phyloP scores from a whole-genome alignment of 345 rosid genomes.

The Citrus medica region DNA sequence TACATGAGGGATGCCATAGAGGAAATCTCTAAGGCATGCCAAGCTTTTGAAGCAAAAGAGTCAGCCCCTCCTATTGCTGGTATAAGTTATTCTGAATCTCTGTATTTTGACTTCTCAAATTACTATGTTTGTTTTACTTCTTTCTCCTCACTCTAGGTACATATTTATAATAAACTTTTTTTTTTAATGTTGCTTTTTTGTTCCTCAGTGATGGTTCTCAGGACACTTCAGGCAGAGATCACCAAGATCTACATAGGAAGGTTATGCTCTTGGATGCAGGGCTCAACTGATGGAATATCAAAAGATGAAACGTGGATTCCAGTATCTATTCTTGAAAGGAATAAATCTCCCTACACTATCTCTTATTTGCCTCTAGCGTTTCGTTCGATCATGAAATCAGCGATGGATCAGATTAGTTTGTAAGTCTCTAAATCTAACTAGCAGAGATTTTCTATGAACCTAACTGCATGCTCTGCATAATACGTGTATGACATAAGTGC shows the following conservation, averaged over 20 bases:
- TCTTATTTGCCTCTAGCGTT: slow-evolving; percentile 89
- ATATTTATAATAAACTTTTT: neutral
- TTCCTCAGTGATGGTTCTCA: slow-evolving; percentile 61
- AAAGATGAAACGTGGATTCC: slow-evolving; percentile 88
- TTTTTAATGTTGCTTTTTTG: slow-evolving; percentile 13
- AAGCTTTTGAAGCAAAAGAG: slow-evolving; percentile 89
- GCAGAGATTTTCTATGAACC: slow-evolving; percentile 2
- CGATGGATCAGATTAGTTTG: slow-evolving; percentile 86
- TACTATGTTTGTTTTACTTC: slow-evolving; percentile 24
- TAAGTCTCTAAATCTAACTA: slow-evolving; percentile 39
- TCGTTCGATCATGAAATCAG: slow-evolving; percentile 67
- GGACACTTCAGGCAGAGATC: slow-evolving; percentile 73
- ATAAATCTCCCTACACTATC: slow-evolving; percentile 81
- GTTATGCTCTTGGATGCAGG: slow-evolving; percentile 97
- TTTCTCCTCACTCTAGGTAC: slow-evolving; percentile 44
- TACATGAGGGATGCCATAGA: slow-evolving; percentile 81
- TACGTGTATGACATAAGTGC: neutral
- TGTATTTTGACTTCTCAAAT: slow-evolving; percentile 18
- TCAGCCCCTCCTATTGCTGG: slow-evolving; percentile 86
- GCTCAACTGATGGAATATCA: slow-evolving; percentile 63
- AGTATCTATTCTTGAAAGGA: slow-evolving; percentile 89
- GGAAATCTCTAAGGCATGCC: slow-evolving; percentile 87
- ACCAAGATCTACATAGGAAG: slow-evolving; percentile 75
- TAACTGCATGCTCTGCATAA: neutral
- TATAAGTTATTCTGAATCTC: slow-evolving; percentile 33